Percentiles rank a stretch among this genome's conserved stretches.
These are phyloP conservation scores for Claviceps digitariae DNA, from an alignment of 2,329 filamentous ascomycete genomes.

Conservation along the genomic window DNA sequence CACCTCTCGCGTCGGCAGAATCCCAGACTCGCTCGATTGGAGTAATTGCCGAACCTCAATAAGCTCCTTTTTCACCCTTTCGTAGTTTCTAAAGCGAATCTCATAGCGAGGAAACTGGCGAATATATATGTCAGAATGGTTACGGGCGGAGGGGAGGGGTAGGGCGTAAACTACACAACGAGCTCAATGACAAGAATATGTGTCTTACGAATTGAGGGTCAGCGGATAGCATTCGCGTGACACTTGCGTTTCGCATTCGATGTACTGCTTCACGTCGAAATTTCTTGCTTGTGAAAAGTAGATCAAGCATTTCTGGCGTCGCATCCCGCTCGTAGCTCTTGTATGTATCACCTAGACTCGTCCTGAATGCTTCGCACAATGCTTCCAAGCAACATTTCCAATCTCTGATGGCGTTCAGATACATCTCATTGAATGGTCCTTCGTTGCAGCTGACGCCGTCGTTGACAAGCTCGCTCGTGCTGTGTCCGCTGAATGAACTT, in stretches of 20 bases:
- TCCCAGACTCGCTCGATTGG: conserved; percentile 26
- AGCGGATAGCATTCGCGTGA: conserved; percentile 28
- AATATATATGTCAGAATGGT: not conserved
- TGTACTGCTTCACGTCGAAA: conserved; percentile 29
- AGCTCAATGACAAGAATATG: not conserved
- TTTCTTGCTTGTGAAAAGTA: conserved; percentile 26
- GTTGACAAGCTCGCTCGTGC: conserved; percentile 19
- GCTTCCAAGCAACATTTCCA: conserved; percentile 30
- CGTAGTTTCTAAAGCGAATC: conserved; percentile 33
- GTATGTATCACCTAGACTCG: conserved; percentile 31
- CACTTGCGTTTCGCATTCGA: conserved; percentile 32
- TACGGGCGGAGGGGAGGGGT: too few relatives aligned
- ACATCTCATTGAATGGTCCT: conserved; percentile 16
- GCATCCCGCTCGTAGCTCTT: conserved; percentile 30
- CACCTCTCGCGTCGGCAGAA: conserved; percentile 24
- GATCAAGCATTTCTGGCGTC: conserved; percentile 28
- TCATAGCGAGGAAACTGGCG: conserved; percentile 30
- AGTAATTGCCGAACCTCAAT: conserved; percentile 26
- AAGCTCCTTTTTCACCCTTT: conserved; percentile 29
- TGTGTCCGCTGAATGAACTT: conserved; percentile 25
- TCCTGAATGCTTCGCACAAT: conserved; percentile 26
- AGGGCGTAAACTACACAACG: too few relatives aligned
- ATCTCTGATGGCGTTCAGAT: conserved; percentile 27
- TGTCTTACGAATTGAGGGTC: conserved; percentile 28
- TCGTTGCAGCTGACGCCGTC: conserved; percentile 10